A percentile compares a stretch with the other conserved stretches of the same genome.
Conservation (phyloP, 2,329 filamentous ascomycete species). For the Beauveria scarabaeidicola region DNA sequence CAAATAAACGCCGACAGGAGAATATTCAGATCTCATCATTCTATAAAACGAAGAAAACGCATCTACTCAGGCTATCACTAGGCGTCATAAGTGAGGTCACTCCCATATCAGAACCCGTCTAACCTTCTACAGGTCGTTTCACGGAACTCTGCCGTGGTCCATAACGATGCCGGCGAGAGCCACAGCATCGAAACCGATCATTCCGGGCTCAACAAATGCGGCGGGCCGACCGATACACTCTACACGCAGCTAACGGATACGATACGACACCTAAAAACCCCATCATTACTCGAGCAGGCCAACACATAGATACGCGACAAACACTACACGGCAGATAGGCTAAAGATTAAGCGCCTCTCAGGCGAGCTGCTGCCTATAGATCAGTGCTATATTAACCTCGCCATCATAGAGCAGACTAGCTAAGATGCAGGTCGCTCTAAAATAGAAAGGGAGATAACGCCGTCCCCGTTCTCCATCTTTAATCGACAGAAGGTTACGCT, state of each 20-base stretch:
- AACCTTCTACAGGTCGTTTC: conserved; percentile 10
- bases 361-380: conserved; percentile 24
- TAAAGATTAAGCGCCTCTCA: conserved; percentile 28
- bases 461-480: background rate
- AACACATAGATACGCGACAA: conserved; percentile 18
- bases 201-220: conserved; percentile 16
- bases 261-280: background rate
- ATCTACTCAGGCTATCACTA: conserved; percentile 11
- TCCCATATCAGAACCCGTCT: background rate
- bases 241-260: background rate
- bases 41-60: conserved; percentile 16
- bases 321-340: conserved; percentile 17
- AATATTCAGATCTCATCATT: no score
- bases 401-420: conserved; percentile 22
- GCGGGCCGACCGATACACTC: conserved; percentile 1
- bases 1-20: no score
- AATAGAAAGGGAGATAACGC: background rate
- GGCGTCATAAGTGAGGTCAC: conserved; percentile 10
- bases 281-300: conserved; percentile 8
- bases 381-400: conserved; percentile 33
- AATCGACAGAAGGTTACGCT: background rate
- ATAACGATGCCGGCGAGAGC: background rate
- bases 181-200: conserved; percentile 14
- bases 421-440: background rate
- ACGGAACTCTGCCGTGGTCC: conserved; percentile 9